Conservation (phyloP, 176 grass and related monocot genomes). For the Coix lacrymajobi region DNA sequence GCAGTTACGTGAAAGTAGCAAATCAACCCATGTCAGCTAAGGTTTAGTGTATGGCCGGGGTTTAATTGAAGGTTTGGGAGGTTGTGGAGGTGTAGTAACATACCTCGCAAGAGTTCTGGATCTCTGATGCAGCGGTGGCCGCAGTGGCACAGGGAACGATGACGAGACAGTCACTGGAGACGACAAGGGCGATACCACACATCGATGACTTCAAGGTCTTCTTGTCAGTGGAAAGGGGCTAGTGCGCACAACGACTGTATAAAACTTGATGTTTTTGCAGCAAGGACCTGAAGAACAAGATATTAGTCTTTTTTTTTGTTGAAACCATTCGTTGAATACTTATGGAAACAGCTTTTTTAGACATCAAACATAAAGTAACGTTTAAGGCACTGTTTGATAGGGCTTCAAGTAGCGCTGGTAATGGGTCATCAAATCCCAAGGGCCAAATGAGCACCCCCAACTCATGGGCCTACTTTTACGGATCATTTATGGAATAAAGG, state of each 20-base stretch:
- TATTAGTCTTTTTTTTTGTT: background rate
- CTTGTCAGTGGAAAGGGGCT: background rate
- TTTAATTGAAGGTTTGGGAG: background rate
- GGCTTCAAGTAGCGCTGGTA: background rate
- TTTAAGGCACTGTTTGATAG: background rate
- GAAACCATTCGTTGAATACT: background rate
- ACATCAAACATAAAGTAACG: background rate
- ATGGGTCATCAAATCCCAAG: background rate
- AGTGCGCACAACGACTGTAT: background rate
- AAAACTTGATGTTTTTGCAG: background rate
- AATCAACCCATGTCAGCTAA: background rate
- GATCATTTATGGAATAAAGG: no score
- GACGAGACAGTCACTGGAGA: slow-evolving; percentile 42
- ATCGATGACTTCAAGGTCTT: slow-evolving; percentile 27
- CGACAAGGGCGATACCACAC: slow-evolving; percentile 76
- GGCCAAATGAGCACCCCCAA: no score
- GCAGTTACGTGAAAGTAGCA: background rate
- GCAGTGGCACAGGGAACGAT: slow-evolving; percentile 2
- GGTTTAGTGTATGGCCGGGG: background rate
- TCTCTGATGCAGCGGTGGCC: background rate
- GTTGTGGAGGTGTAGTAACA: background rate
- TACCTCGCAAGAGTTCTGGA: slow-evolving; percentile 22
- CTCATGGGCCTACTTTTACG: no score
- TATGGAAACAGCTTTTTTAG: background rate
- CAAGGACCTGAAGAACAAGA: background rate